Evolutionary conservation across 805 yeast species (phyloP).

Genomic region (Yamadazyma sp.): DNA sequence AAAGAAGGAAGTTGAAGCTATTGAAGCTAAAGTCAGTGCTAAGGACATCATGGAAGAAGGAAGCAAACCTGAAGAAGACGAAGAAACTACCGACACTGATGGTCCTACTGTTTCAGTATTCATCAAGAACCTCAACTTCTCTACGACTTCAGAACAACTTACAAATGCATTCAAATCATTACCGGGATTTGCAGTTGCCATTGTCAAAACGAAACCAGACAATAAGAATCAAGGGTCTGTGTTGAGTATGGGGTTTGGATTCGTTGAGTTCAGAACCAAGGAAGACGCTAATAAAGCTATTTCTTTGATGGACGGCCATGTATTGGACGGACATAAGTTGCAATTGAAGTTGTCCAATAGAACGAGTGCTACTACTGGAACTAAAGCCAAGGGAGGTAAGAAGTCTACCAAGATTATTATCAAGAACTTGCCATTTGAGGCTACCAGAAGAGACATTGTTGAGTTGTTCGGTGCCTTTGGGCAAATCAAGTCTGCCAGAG

Average conservation of each 20-base stretch:
- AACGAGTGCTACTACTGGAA: slow-evolving; percentile 42
- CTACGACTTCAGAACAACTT: slow-evolving; percentile 63
- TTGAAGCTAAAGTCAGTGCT: slow-evolving; percentile 47
- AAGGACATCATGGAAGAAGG: slow-evolving; percentile 44
- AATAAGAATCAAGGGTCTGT: slow-evolving; percentile 63
- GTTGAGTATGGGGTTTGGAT: slow-evolving; percentile 97
- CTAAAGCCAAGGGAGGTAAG: slow-evolving; percentile 27
- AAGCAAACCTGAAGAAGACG: slow-evolving; percentile 17
- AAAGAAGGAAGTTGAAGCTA: slow-evolving; percentile 32
- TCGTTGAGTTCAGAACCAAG: slow-evolving; percentile 81
- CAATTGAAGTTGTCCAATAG: slow-evolving; percentile 89
- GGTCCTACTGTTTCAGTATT: slow-evolving; percentile 88
- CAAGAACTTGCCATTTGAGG: slow-evolving; percentile 96
- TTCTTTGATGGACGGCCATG: slow-evolving; percentile 66
- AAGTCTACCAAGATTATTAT: slow-evolving; percentile 80
- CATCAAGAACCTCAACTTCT: slow-evolving; percentile 87
- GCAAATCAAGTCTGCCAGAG: slow-evolving; percentile 88
- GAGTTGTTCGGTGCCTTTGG: slow-evolving; percentile 94
- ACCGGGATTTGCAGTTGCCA: slow-evolving; percentile 79
- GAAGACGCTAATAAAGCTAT: slow-evolving; percentile 81
- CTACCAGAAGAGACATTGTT: slow-evolving; percentile 87
- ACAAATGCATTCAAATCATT: slow-evolving; percentile 62
- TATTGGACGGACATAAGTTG: slow-evolving; percentile 84
- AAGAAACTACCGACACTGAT: slow-evolving; percentile 43
- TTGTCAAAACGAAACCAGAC: slow-evolving; percentile 85